A percentile compares a stretch with the other conserved stretches of the same genome.
Evolutionary conservation across 139 green algal genomes (phyloP).

Genomic region (Chlorella ohadii): DNA sequence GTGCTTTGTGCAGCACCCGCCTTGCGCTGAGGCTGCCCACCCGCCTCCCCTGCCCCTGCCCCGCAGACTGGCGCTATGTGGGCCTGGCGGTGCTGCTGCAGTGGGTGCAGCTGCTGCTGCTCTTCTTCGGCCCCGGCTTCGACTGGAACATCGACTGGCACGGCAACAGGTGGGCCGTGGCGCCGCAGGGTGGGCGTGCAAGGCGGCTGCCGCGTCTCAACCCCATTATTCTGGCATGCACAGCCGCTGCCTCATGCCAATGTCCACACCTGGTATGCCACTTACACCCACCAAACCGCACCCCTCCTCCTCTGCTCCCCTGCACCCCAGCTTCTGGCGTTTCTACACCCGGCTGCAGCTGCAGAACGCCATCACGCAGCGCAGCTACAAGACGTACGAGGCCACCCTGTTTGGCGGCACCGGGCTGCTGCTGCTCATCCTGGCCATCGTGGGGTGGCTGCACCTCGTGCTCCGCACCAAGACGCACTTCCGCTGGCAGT

Average conservation of each 20-base stretch:
- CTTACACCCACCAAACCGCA: no score
- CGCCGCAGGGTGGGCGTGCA: no score
- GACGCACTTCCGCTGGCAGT: slow-evolving; percentile 13
- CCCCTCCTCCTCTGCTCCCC: no score
- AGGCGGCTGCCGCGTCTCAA: no score
- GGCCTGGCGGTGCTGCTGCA: not conserved
- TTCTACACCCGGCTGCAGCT: slow-evolving; percentile 23
- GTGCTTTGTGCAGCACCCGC: not conserved
- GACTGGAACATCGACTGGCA: slow-evolving; percentile 21
- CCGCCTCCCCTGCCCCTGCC: not conserved
- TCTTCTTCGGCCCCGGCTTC: slow-evolving; percentile 8
- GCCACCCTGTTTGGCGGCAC: not conserved
- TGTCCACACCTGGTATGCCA: no score
- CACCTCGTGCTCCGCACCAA: not conserved
- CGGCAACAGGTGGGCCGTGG: slow-evolving; percentile 18
- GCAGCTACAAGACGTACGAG: not conserved
- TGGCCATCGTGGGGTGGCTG: slow-evolving; percentile 12
- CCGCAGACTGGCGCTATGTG: slow-evolving; percentile 18
- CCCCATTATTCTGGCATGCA: no score
- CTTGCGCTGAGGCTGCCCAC: not conserved
- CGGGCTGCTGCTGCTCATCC: not conserved
- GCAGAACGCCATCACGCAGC: not conserved
- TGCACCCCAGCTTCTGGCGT: slow-evolving; percentile 12
- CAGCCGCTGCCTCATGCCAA: no score
- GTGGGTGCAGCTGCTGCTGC: slow-evolving; percentile 14